Evolutionary conservation across 176 grass and related monocot genomes (phyloP), one percentile per base, ranked within the genome.

Genomic region (Dendrocalamus sinicus): DNA sequence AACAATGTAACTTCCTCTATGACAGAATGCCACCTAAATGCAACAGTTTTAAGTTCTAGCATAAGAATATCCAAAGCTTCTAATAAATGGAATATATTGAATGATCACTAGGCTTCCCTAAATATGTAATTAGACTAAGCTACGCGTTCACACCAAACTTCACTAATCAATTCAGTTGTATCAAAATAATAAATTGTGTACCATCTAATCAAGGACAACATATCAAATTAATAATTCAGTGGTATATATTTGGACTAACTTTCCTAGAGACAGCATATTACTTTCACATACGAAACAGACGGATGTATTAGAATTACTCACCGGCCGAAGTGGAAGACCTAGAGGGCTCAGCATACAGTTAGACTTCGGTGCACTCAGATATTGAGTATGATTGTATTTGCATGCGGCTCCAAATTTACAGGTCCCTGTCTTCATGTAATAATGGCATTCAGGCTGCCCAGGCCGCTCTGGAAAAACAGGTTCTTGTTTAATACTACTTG

Each of bases 381-480:
- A 70, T 73, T 87, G 83, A 57, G 93, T 90, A 85, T 95, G 93
- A 79, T 91, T 67, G 64, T 91, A 95, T 87, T 92, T 95, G 47
- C 93, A 95, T 48, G 80, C 70, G 12, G 83, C 53, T 82, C 93
- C 90, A 91, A 82, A 95, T 91, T 95, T 95, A 59, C 93, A 95
- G 63, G 70, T 80, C 41, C 93, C 93, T 58, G 93, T 92, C 86
- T 83, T 89, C 93, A 92, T 84, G 83, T 92, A 95, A 83, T 90
- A 87, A 43, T 95, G 86, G 55, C 93, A 95, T 51, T 95, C 93
- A 79, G 93, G 93, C 58, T 95, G 93, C 22, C 93, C 93, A 78
- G 90, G 93, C 23, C 93, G 80, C 32, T 90, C 90, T 53, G 93
- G 93, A 65, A 89, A 92, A 16, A 19, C 70, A 72, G 70, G 70